These are phyloP conservation scores for Teratosphaeria viscida DNA, from an alignment of 2,329 filamentous ascomycete genomes.

Conservation along the genomic window DNA sequence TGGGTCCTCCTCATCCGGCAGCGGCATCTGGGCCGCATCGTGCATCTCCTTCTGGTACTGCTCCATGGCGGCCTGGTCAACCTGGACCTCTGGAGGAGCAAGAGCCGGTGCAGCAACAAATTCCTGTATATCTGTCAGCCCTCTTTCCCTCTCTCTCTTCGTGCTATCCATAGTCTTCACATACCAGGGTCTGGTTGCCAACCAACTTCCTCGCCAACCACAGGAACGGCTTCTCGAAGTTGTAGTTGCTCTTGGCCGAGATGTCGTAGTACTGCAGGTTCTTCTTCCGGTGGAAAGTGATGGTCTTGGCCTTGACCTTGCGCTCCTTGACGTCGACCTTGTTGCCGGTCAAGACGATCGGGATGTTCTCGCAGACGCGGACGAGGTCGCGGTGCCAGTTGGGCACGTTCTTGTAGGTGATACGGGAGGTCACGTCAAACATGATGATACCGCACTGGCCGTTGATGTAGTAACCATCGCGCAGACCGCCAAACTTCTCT, in stretches of 20 bases:
- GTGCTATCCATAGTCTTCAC: constrained; percentile 25
- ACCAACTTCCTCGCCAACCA: constrained; percentile 98
- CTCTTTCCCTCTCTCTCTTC: neutral
- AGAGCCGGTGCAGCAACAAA: constrained; percentile 94
- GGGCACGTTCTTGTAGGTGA: constrained; percentile 99
- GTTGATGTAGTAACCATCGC: constrained; percentile 99
- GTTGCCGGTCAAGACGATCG: constrained; percentile 96
- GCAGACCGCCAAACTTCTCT: constrained; percentile 98
- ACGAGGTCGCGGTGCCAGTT: constrained; percentile 99
- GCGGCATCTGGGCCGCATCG: constrained; percentile 66
- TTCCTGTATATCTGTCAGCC: constrained; percentile 49
- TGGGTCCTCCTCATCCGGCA: constrained; percentile 89
- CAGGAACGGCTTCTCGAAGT: constrained; percentile 99
- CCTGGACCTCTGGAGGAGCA: constrained; percentile 81
- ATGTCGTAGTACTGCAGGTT: constrained; percentile 99
- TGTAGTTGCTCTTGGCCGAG: constrained; percentile 99
- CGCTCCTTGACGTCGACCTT: constrained; percentile 99
- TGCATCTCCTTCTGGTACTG: constrained; percentile 86
- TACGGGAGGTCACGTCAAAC: constrained; percentile 98
- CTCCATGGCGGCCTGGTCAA: constrained; percentile 72
- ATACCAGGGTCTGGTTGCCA: constrained; percentile 76
- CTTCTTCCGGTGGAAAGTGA: constrained; percentile 99
- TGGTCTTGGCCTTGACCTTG: constrained; percentile 99
- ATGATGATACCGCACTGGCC: constrained; percentile 99
- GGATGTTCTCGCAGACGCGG: constrained; percentile 98